Evolutionary conservation across 176 grass and related monocot genomes (phyloP).

Genomic region (Dactylis glomerata): DNA sequence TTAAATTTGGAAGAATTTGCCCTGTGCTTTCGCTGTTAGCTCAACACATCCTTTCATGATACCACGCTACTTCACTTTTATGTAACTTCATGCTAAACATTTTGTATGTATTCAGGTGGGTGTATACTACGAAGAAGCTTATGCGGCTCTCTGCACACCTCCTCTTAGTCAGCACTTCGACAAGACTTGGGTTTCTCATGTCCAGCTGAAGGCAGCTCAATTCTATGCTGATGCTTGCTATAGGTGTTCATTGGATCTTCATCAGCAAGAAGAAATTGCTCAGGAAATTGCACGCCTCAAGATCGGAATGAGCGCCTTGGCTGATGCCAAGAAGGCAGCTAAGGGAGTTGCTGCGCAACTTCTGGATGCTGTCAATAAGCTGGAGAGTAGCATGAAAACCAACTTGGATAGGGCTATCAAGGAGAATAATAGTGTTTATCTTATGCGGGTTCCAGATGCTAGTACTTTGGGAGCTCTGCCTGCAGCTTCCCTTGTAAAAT

Average conservation of each 20-base stretch:
- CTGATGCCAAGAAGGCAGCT: slow-evolving; percentile 83
- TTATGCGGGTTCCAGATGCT: slow-evolving; percentile 91
- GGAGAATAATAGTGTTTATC: slow-evolving; percentile 96
- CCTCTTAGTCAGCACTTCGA: slow-evolving; percentile 90
- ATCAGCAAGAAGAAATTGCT: slow-evolving; percentile 91
- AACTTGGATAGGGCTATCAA: slow-evolving; percentile 90
- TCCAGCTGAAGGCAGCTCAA: slow-evolving; percentile 93
- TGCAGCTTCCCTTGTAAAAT: slow-evolving; percentile 81
- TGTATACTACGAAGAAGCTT: slow-evolving; percentile 92
- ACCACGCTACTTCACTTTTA: neutral
- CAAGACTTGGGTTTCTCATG: slow-evolving; percentile 90
- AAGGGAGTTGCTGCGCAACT: slow-evolving; percentile 83
- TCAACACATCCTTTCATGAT: neutral
- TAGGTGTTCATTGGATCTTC: slow-evolving; percentile 85
- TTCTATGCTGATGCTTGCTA: slow-evolving; percentile 96
- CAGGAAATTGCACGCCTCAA: slow-evolving; percentile 90
- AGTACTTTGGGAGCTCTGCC: slow-evolving; percentile 63
- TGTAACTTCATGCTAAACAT: slow-evolving; percentile 23
- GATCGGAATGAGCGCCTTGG: slow-evolving; percentile 77
- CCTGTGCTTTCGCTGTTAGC: slow-evolving; percentile 20
- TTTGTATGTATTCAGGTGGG: slow-evolving; percentile 68
- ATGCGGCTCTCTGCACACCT: slow-evolving; percentile 62
- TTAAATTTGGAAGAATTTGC: neutral
- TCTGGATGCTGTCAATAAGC: slow-evolving; percentile 73
- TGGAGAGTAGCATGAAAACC: slow-evolving; percentile 78